Conservation (phyloP, 2,329 filamentous ascomycete genomes). For the Mollisiaceae sp. region DNA sequence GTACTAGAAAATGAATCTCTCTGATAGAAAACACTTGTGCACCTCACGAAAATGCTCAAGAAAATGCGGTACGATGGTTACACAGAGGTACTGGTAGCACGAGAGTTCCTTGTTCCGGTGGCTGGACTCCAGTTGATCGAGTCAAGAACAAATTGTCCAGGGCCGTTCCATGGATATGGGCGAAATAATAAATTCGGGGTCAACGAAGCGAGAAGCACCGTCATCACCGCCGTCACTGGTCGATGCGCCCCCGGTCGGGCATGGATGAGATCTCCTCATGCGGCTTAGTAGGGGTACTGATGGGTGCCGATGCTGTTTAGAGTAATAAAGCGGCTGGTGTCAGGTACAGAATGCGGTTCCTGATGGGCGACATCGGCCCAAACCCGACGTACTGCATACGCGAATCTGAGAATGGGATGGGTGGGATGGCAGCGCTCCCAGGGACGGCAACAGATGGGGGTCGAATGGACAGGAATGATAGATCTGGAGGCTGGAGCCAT, state of each 20-base stretch:
- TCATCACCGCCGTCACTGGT: background rate
- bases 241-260: background rate
- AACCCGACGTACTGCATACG: conserved; percentile 22
- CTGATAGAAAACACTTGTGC: conserved; percentile 11
- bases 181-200: conserved; percentile 4
- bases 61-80: conserved; percentile 3
- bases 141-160: background rate
- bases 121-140: background rate
- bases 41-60: conserved; percentile 6
- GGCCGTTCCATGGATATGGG: background rate
- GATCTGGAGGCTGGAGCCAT: background rate
- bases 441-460: background rate
- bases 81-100: background rate
- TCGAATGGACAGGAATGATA: background rate
- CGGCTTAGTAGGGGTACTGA: conserved; percentile 6
- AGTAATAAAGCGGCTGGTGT: conserved; percentile 6
- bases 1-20: conserved; percentile 5
- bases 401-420: conserved; percentile 4
- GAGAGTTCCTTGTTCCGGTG: background rate
- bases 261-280: conserved; percentile 14
- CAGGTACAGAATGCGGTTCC: conserved; percentile 4
- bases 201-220: background rate
- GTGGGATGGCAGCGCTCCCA: background rate
- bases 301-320: conserved; percentile 7
- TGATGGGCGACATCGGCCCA: conserved; percentile 28